A percentile compares a stretch with the other conserved stretches of the same genome.
Conservation (phyloP, 495 filamentous ascomycete genomes). For the Friedmanniomyces endolithicus region DNA sequence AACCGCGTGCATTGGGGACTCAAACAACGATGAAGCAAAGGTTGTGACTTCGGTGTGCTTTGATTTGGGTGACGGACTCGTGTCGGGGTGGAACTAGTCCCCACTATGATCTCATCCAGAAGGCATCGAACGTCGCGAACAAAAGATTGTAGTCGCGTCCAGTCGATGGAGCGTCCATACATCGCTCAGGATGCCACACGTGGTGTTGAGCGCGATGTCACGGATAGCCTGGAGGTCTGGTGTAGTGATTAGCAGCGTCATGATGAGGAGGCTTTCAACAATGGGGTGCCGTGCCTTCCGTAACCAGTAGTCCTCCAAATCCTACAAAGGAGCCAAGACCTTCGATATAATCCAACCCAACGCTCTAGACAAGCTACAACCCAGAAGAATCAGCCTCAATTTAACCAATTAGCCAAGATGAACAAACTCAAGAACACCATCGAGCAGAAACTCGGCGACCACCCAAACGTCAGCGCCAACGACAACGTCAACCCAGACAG, state of each 20-base stretch:
- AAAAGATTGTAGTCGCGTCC: not conserved
- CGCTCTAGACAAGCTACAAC: not conserved
- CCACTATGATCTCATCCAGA: not conserved
- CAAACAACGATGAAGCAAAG: not conserved
- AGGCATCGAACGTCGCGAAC: not conserved
- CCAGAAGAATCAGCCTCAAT: not conserved
- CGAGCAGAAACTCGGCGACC: slow-evolving; percentile 12
- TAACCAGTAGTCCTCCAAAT: not conserved
- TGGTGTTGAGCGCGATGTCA: not conserved
- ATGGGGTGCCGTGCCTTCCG: not conserved
- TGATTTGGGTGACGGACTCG: not conserved
- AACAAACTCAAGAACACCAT: slow-evolving; percentile 5
- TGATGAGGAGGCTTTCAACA: not conserved
- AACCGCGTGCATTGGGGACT: too few relatives aligned
- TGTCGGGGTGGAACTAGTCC: not conserved
- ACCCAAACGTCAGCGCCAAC: slow-evolving; percentile 4
- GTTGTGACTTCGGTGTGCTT: not conserved
- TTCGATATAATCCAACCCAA: too few relatives aligned
- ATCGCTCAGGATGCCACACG: not conserved
- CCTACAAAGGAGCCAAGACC: not conserved
- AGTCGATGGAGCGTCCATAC: not conserved
- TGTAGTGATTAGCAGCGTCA: too few relatives aligned
- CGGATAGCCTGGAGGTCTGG: too few relatives aligned
- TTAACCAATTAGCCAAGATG: not conserved
- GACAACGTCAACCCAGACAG: not conserved